Percentiles rank a stretch among this genome's conserved stretches.
These are phyloP conservation scores for Thozetella sp. DNA, from an alignment of 495 filamentous ascomycete genomes.

Conservation along the genomic window DNA sequence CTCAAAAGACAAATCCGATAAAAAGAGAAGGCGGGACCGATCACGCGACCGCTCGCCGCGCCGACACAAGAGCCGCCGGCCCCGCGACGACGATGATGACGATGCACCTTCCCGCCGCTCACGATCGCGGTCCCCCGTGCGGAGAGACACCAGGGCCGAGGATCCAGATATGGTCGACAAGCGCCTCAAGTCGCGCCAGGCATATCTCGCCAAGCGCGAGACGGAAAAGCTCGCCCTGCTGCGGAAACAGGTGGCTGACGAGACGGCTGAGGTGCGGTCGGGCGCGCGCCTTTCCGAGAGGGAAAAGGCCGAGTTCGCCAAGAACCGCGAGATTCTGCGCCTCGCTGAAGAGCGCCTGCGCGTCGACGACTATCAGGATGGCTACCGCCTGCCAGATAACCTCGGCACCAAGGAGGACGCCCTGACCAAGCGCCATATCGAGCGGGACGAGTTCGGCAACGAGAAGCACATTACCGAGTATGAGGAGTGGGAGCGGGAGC, in stretches of 20 bases:
- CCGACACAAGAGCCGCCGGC: slow-evolving; percentile 28
- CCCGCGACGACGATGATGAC: slow-evolving; percentile 22
- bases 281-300: slow-evolving; percentile 72
- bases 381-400: slow-evolving; percentile 92
- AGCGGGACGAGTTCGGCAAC: slow-evolving; percentile 83
- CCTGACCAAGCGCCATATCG: slow-evolving; percentile 88
- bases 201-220: slow-evolving; percentile 93
- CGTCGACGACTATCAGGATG: slow-evolving; percentile 92
- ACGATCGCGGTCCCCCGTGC: slow-evolving; percentile 19
- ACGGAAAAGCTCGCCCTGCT: slow-evolving; percentile 80
- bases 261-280: slow-evolving; percentile 77
- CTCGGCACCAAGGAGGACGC: slow-evolving; percentile 94
- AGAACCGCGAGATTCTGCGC: slow-evolving; percentile 83
- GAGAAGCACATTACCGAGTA: slow-evolving; percentile 93
- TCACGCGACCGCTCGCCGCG: slow-evolving; percentile 34
- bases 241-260: slow-evolving; percentile 89
- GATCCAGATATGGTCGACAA: slow-evolving; percentile 69
- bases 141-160: slow-evolving; percentile 17
- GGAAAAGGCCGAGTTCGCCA: slow-evolving; percentile 89
- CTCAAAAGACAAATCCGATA: slow-evolving; percentile 51
- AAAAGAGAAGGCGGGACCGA: slow-evolving; percentile 51
- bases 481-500: slow-evolving; percentile 94
- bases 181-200: slow-evolving; percentile 80
- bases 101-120: slow-evolving; percentile 25
- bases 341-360: slow-evolving; percentile 85